Percentiles rank a stretch among this genome's conserved stretches.
These are phyloP conservation scores for Gracilaria domingensis DNA, from an alignment of 23 red algal genomes.

Conservation along the genomic window DNA sequence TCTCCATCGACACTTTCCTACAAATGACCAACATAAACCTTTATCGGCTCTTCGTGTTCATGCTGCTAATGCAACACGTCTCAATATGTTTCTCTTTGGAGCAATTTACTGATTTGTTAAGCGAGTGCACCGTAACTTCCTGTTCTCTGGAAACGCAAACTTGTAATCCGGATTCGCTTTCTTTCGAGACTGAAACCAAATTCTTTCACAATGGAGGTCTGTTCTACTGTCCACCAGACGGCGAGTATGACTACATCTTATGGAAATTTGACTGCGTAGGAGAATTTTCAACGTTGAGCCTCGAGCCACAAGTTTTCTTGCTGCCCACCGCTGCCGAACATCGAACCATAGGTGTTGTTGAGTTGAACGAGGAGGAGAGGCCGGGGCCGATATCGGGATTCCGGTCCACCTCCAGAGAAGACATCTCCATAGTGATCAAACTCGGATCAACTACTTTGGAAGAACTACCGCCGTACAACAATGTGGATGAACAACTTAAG, in stretches of 20 bases:
- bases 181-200: background rate
- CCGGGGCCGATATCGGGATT: background rate
- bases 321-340: background rate
- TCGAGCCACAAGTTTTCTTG: background rate
- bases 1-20: background rate
- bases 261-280: background rate
- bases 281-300: too few species aligned
- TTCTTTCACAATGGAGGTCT: constrained; percentile 3
- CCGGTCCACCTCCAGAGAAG: background rate
- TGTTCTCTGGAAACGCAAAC: background rate
- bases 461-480: background rate
- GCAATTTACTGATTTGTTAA: background rate
- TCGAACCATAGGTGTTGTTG: constrained; percentile 13
- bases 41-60: background rate
- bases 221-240: constrained; percentile 3
- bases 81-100: background rate
- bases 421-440: background rate
- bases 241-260: constrained; percentile 11
- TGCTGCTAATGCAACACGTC: background rate
- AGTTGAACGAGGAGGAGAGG: background rate
- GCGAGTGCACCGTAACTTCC: background rate
- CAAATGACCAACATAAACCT: background rate
- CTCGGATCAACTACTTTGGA: background rate
- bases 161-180: background rate
- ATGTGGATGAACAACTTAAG: background rate